Conservation (phyloP, 108 stramenopile genomes). For the Craspedostauros australis region DNA sequence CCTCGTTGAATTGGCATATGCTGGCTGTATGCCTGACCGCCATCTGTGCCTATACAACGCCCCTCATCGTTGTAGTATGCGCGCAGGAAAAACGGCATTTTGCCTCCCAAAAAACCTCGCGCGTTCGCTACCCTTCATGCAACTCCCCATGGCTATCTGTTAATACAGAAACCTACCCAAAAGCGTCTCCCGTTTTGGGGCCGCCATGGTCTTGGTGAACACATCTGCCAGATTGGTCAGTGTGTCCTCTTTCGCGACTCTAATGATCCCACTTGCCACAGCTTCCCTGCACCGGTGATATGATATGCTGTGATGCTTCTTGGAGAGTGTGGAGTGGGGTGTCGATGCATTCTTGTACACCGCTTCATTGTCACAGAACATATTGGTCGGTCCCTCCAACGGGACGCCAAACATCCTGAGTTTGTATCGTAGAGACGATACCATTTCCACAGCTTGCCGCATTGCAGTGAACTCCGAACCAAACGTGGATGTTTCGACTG, state of each 20-base stretch:
- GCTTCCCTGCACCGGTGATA: conserved; percentile 37
- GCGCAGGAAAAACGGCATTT: too few relatives aligned
- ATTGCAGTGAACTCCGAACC: conserved; percentile 44
- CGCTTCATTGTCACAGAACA: conserved; percentile 37
- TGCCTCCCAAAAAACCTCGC: too few relatives aligned
- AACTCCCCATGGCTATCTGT: too few relatives aligned
- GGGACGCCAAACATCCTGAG: conserved; percentile 49
- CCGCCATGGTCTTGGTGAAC: conserved; percentile 31
- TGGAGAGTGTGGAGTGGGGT: conserved; percentile 29
- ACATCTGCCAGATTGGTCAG: conserved; percentile 34
- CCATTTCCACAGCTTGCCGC: conserved; percentile 16
- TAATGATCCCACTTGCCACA: conserved; percentile 24
- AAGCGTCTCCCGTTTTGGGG: background rate
- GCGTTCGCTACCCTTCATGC: too few relatives aligned
- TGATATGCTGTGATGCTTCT: conserved; percentile 29
- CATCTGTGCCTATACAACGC: too few relatives aligned
- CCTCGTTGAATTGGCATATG: too few relatives aligned
- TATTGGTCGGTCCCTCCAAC: conserved; percentile 24
- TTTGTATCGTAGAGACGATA: conserved; percentile 32
- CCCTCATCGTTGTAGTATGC: too few relatives aligned
- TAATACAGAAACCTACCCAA: too few relatives aligned
- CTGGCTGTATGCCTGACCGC: too few relatives aligned
- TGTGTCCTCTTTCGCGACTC: conserved; percentile 18
- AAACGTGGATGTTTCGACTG: conserved; percentile 49
- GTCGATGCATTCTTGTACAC: conserved; percentile 27